Evolutionary conservation across 2,329 filamentous ascomycete species (phyloP).

Genomic region (Akanthomyces uredinophilus): DNA sequence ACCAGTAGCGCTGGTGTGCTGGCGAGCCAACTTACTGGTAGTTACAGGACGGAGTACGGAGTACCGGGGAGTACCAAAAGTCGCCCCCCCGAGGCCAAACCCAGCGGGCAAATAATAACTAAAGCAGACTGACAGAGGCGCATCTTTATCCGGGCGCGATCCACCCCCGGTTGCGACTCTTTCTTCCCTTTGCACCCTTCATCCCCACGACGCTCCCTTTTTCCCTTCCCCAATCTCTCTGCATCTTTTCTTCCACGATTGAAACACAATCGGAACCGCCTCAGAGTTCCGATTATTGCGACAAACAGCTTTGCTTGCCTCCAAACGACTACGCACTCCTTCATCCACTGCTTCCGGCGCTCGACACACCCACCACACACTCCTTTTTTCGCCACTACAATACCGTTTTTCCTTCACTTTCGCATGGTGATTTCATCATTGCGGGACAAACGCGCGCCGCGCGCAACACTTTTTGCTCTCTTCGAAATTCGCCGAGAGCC

Average conservation of each 20-base stretch:
- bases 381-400: slow-evolving; percentile 4
- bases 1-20: not conserved
- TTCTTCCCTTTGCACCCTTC: not conserved
- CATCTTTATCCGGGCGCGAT: slow-evolving; percentile 1
- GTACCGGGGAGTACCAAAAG: not conserved
- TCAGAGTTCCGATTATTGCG: not conserved
- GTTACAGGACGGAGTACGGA: too few species aligned
- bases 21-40: too few species aligned
- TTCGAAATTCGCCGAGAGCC: too few species aligned
- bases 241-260: not conserved
- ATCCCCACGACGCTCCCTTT: not conserved
- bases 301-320: not conserved
- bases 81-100: not conserved
- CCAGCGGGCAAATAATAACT: too few species aligned
- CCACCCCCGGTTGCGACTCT: not conserved
- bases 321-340: not conserved
- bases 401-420: not conserved
- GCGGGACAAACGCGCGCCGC: slow-evolving; percentile 5
- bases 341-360: not conserved
- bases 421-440: slow-evolving; percentile 4
- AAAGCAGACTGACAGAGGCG: too few species aligned
- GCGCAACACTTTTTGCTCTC: not conserved
- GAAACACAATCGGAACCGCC: not conserved
- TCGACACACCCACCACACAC: not conserved
- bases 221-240: not conserved